Conservation (phyloP, 306 rosid genomes). For the Medicago ruthenica region DNA sequence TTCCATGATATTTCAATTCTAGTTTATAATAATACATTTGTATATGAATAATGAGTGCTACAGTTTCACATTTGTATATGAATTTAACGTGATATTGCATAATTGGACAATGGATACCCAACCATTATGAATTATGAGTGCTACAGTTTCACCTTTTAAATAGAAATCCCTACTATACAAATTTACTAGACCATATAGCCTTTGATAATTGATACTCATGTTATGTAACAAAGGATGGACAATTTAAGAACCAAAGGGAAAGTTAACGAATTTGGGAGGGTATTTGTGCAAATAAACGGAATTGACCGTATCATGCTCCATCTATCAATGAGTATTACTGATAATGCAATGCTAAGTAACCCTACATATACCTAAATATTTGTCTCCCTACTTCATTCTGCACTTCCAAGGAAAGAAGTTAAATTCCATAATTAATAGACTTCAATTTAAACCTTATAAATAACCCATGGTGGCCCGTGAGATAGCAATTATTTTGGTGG, state of each 20-base stretch:
- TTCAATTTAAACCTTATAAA: conserved; percentile 1
- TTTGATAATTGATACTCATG: neutral
- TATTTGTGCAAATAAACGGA: neutral
- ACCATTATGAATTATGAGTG: too few species aligned
- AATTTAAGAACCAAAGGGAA: too few species aligned
- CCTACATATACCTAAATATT: conserved; percentile 54
- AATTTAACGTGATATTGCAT: too few species aligned
- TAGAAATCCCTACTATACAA: neutral
- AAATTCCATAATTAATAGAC: conserved; percentile 33
- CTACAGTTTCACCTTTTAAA: too few species aligned
- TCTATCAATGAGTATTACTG: neutral
- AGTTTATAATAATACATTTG: too few species aligned
- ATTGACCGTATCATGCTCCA: conserved; percentile 42
- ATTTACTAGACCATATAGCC: neutral
- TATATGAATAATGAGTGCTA: too few species aligned
- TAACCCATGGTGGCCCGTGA: neutral
- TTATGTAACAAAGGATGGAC: neutral
- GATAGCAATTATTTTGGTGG: neutral
- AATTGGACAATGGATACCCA: too few species aligned
- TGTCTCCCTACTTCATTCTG: conserved; percentile 47
- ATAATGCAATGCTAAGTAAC: conserved; percentile 1
- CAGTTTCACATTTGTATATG: too few species aligned
- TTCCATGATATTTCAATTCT: too few species aligned
- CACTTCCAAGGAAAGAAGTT: conserved; percentile 11
- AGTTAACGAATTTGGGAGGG: conserved; percentile 14